Evolutionary conservation across 2,329 filamentous ascomycete species (phyloP), one percentile per base, ranked within the genome.

Genomic region (Aspergillus melleus): DNA sequence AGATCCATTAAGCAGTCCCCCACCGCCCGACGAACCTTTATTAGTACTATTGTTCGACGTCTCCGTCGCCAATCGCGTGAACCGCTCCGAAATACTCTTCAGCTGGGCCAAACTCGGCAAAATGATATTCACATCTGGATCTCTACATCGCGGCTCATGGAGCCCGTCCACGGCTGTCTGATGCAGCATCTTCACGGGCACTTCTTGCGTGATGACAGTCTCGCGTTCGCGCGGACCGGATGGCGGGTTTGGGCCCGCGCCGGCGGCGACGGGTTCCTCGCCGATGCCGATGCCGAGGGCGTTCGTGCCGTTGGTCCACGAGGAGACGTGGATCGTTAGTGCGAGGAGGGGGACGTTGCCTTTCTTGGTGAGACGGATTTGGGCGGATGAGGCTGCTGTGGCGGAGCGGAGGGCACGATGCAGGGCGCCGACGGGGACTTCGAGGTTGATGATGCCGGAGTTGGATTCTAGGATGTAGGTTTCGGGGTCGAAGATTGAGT

Each of bases 391-490:
- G 68, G 91, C 91, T 72, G 91, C 89, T 55, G 90, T 81, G 49
- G 94, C 94, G 39, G 93, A 97, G 70, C 89, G 92, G 60, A 99
- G 87, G n/a, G 95, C 95, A 61, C 93, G 89, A 70, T 95, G 91
- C 22, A 99, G 86, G 2, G 91, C 89, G 14, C 86, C 85, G n/a
- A 98, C 87, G 26, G 95, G 92, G 1, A 99, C 86, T 79, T 99
- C 95, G 64, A 99, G 88, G 77, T 99, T 97, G 79, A 99, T 97
- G 55, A 92, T 91, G 77, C 96, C 96, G 52, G 92, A 89, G 54
- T 90, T 90, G 53, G 93, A 96, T 74, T 96, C 90, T 66, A 98
- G 88, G 56, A 87, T 86, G 79, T 96, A 96, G 66, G 72, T 92
- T 10, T 65, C 64, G 59, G 74, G 72, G 85, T 96, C 91, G 76